Evolutionary conservation across 179 eudicot species (phyloP).

Genomic region (Beta macrorhiza): DNA sequence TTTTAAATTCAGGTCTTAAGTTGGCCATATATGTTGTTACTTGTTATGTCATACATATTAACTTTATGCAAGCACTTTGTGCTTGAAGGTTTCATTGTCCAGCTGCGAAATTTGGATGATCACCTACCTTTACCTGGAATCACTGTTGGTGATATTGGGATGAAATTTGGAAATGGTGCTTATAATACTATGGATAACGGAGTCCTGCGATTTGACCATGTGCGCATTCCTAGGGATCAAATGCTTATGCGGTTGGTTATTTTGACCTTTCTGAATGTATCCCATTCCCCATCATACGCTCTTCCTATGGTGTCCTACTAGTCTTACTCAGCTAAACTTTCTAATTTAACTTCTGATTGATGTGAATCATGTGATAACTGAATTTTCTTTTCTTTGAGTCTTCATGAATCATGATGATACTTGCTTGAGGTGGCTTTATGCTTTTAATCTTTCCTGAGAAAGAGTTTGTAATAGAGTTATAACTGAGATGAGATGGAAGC

Average conservation of each 20-base stretch:
- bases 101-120: conserved; percentile 90
- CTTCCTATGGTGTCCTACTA: background rate
- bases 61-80: background rate
- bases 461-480: background rate
- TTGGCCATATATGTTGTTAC: background rate
- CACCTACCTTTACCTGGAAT: conserved; percentile 93
- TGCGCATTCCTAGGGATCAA: conserved; percentile 92
- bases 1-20: no score
- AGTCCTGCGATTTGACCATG: conserved; percentile 77
- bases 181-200: conserved; percentile 99
- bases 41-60: background rate
- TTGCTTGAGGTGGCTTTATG: background rate
- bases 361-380: background rate
- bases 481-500: background rate
- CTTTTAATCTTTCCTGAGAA: background rate
- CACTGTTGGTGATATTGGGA: conserved; percentile 94
- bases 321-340: background rate
- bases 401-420: conserved; percentile 6
- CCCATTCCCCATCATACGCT: background rate
- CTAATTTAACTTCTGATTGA: background rate
- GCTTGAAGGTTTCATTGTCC: conserved; percentile 85
- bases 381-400: background rate
- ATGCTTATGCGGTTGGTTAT: conserved; percentile 86
- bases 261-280: background rate
- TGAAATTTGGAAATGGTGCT: conserved; percentile 98